phyloP scores from a whole-genome alignment of 495 filamentous ascomycete genomes.

The Neurospora sp. region DNA sequence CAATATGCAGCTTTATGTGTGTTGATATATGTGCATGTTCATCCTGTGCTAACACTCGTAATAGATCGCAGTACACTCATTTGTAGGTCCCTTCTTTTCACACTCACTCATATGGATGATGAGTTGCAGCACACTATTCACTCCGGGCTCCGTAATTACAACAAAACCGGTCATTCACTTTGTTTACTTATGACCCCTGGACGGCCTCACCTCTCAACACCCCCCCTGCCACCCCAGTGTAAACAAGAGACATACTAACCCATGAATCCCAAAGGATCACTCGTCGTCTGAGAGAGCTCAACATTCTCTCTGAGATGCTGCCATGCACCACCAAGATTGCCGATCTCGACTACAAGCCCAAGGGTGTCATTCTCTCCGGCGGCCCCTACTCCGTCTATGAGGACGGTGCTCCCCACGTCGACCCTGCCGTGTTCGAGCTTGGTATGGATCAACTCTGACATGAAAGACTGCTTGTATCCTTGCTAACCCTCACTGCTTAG shows the following conservation, averaged over 20 bases:
- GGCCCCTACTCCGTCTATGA: constrained; percentile 26
- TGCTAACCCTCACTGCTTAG: constrained; percentile 1
- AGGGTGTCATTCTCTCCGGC: constrained; percentile 71
- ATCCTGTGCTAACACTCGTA: background rate
- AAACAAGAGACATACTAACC: background rate
- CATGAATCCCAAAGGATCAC: constrained; percentile 37
- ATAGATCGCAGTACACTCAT: background rate
- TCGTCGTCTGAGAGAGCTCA: constrained; percentile 65
- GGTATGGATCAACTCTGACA: constrained; percentile 44
- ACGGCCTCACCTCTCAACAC: background rate
- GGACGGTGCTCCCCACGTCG: constrained; percentile 36
- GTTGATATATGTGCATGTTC: background rate
- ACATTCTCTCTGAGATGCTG: constrained; percentile 86
- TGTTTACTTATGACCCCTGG: background rate
- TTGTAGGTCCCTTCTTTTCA: background rate
- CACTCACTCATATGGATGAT: background rate
- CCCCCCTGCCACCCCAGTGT: background rate
- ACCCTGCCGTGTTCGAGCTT: constrained; percentile 72
- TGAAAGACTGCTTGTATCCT: background rate
- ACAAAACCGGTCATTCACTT: background rate
- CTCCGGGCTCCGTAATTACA: background rate
- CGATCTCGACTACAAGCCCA: constrained; percentile 71
- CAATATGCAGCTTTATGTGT: background rate
- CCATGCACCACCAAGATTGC: constrained; percentile 81
- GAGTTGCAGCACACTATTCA: background rate